Base-by-base conservation (phyloP, 352 stramenopile species). In the Phytophthora litchii region DNA sequence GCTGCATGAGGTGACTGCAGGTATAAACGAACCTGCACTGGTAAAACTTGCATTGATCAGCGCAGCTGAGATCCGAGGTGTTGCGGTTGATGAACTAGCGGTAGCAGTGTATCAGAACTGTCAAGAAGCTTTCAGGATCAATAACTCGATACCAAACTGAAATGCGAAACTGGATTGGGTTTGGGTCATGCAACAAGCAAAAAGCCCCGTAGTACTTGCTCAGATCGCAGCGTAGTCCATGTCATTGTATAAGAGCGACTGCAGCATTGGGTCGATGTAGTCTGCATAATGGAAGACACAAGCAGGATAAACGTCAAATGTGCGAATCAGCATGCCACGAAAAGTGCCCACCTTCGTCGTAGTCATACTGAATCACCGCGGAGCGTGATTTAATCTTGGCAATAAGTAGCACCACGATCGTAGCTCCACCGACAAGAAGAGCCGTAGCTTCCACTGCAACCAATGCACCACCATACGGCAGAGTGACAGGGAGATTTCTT, bases 161-260 rank as follows among this genome's bases (percentile, higher is more conserved):
- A 60, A 29, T 11, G 17, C 14, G 44, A 27, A 48, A 52, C 13
- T 50, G 55, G 11, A 51, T 58, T 53, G 45, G 23, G 19, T 12
- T 9, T 16, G 20, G 21, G 50, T 1, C 29, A 47, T 43, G 19
- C 16, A 52, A 50, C 17, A 58, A 42, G 21, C 16, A 25, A 32
- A 46, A 54, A 31, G 10, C 14, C 19, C 19, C 13, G 2, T 37
- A 36, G 3, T 49, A 27, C 3, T 36, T 44, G 23, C 10, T 69
- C 69, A 91, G 54, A 91, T 91, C 21, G 82, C 82, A 29, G 82
- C 82, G 41, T 91, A 91, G 64, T 89, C 78, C 78, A 91, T 87
- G 20, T 91, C 79, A 25, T 67, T 80, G 59, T 77, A 84, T 37
- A 89, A 66, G 14, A 91, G 58, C 35, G 78, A 78, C 41, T 89